Evolutionary conservation across 1,139 yeast species (phyloP), one percentile per base, ranked within the genome.

Genomic region (Protomyces macrosporus): DNA sequence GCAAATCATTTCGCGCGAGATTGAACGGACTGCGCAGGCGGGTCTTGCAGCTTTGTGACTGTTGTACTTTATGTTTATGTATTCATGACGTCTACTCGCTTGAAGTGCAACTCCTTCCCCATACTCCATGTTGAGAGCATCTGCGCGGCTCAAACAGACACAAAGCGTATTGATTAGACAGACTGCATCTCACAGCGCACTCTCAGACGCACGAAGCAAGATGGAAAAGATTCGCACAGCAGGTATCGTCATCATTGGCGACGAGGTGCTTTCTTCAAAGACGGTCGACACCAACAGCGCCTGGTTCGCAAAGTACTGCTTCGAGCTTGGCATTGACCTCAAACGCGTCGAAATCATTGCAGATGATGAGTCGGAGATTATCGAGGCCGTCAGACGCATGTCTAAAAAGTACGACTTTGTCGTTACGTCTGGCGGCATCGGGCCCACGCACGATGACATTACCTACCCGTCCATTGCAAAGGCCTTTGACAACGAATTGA

Each of bases 391-490:
- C 37, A 73, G 74, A 40, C 72, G 78, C 5, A 76, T 88, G 66
- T 75, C 81, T 37, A 72, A 77, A 30, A 77, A 81, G 55, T 85
- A 84, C 69, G 93, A 88, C 71, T 81, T 89, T 64, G 81, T 89
- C 4, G 81, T 88, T 16, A 88, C 96, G 0, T 83, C 90, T 16
- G 96, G 97, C 1, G 90, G 80, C 9, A 87, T 90, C 67, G 97
- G 97, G 0, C 88, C 95, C 2, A 90, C 96, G 0, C 96, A 89
- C 70, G 96, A 89, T 72, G 97, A 89, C 72, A 86, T 89, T 65
- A 88, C 96, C 0, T 89, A 90, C 73, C 84, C 84, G 60, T 81
- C 69, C 45, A 70, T 89, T 14, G 88, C 90, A 1, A 81, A 80
- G 68, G 87, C 88, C 30, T 89, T 79, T 70, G 75, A 75, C 1